These are phyloP conservation scores for Fraxinus albicans DNA, from an alignment of 305 asterid genomes.

Conservation along the genomic window DNA sequence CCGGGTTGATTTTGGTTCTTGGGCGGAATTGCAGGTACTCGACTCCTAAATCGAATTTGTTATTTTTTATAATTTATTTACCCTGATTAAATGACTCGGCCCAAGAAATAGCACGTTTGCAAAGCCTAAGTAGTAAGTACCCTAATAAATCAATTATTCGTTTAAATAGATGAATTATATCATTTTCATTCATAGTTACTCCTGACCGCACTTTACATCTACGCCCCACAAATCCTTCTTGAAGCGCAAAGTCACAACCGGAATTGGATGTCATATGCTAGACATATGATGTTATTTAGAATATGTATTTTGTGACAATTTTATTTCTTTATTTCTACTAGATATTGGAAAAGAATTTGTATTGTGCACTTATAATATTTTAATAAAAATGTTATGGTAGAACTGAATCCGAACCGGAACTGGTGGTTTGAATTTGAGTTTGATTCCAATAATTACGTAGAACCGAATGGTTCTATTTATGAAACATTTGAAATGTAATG, in stretches of 20 bases:
- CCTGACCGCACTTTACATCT: not conserved
- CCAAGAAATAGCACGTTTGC: not conserved
- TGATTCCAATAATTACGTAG: not conserved
- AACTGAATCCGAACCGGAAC: not conserved
- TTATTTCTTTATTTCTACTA: not conserved
- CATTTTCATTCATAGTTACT: not conserved
- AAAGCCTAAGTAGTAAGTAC: not conserved
- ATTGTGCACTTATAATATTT: not conserved
- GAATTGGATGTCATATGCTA: not conserved
- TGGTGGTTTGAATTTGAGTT: not conserved
- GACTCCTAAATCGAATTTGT: not conserved
- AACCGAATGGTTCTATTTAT: not conserved
- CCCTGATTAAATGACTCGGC: not conserved
- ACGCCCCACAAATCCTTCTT: not conserved
- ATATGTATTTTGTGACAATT: not conserved
- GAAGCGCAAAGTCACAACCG: not conserved
- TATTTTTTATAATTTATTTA: not conserved
- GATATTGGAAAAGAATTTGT: not conserved
- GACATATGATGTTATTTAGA: not conserved
- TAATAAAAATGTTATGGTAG: not conserved
- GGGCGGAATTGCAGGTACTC: not conserved
- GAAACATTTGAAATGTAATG: not conserved
- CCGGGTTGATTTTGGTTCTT: not conserved
- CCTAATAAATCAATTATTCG: not conserved
- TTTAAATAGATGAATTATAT: not conserved